Conservation (phyloP, 2,329 filamentous ascomycete genomes). For the Ophiognomonia clavigignenti-juglandacearum region DNA sequence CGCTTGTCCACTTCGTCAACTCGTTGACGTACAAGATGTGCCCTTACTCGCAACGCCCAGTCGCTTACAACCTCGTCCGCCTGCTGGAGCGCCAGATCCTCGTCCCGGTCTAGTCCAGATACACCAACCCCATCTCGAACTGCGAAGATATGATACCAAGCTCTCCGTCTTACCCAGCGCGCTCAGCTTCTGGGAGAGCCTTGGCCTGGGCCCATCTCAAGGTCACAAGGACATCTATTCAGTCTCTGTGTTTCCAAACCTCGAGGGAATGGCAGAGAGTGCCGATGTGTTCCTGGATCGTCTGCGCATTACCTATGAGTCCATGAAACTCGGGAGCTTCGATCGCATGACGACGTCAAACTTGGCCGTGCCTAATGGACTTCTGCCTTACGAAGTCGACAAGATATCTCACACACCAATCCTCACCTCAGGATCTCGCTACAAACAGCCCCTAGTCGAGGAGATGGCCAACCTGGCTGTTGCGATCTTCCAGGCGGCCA, state of each 20-base stretch:
- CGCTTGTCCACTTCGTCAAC: constrained; percentile 40
- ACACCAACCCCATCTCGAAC: constrained; percentile 64
- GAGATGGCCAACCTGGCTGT: constrained; percentile 45
- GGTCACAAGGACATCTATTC: constrained; percentile 67
- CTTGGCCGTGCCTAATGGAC: constrained; percentile 38
- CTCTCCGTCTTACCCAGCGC: constrained; percentile 72
- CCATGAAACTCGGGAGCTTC: constrained; percentile 66
- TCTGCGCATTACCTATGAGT: constrained; percentile 68
- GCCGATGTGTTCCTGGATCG: constrained; percentile 62
- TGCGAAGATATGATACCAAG: constrained; percentile 63
- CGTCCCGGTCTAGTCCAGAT: constrained; percentile 57
- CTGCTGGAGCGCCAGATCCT: constrained; percentile 41
- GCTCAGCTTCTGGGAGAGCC: constrained; percentile 74
- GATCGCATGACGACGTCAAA: constrained; percentile 39
- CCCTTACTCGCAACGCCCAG: constrained; percentile 47
- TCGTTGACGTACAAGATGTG: constrained; percentile 54
- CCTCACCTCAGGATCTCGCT: constrained; percentile 33
- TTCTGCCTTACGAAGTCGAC: constrained; percentile 47
- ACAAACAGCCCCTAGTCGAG: constrained; percentile 41
- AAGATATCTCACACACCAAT: constrained; percentile 34
- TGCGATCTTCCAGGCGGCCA: constrained; percentile 39
- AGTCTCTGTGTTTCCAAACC: constrained; percentile 66
- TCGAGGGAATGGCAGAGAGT: constrained; percentile 56
- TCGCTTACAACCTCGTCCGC: constrained; percentile 45
- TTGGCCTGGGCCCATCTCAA: constrained; percentile 67